A percentile compares a stretch with the other conserved stretches of the same genome.
phyloP scores from a whole-genome alignment of 495 filamentous ascomycete genomes.

The Aspergillus asperescens region DNA sequence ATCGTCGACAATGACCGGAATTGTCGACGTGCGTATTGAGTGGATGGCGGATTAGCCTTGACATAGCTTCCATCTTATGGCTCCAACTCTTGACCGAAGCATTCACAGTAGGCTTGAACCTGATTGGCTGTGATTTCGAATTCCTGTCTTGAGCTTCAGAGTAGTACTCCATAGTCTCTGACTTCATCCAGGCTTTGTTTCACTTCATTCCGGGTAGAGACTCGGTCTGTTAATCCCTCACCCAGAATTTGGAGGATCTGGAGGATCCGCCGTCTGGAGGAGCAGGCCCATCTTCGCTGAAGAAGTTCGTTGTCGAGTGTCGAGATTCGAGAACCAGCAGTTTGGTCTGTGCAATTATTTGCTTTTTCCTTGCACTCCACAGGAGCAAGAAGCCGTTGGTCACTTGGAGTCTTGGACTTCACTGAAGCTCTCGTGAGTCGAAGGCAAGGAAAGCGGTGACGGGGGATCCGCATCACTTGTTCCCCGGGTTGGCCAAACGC shows the following conservation, averaged over 20 bases:
- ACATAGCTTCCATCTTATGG: neutral
- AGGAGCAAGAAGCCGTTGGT: no score
- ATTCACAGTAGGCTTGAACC: neutral
- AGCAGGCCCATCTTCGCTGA: neutral
- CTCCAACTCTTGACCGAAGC: neutral
- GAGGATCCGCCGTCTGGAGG: neutral
- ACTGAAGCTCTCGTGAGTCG: no score
- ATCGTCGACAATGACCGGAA: neutral
- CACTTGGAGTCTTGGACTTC: no score
- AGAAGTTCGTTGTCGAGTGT: neutral
- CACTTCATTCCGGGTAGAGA: neutral
- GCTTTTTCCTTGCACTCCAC: no score
- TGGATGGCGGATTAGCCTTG: neutral
- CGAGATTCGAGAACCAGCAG: no score
- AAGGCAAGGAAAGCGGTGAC: slow-evolving; percentile 23
- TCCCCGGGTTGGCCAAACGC: slow-evolving; percentile 14
- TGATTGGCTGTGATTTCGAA: neutral
- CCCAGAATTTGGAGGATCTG: neutral
- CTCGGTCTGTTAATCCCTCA: neutral
- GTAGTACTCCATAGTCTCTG: no score
- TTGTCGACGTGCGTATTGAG: slow-evolving; percentile 2
- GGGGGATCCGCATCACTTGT: slow-evolving; percentile 22
- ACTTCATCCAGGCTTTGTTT: slow-evolving; percentile 1
- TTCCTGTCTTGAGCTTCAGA: neutral
- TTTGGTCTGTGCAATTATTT: no score